Evolutionary conservation across 768 basidiomycete genomes (phyloP).

Genomic region (Collybia sordida): DNA sequence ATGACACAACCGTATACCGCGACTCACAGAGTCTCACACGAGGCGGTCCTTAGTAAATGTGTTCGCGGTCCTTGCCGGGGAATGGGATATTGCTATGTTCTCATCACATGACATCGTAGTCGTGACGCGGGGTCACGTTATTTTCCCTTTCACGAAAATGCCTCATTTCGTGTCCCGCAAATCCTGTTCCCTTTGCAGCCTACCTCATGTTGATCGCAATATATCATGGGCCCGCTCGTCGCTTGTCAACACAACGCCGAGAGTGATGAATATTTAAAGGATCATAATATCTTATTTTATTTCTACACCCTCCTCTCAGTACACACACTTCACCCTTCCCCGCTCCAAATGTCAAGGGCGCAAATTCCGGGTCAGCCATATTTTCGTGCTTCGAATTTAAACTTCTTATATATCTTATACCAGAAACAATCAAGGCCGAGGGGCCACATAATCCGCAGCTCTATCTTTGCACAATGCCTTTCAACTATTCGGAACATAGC

Average conservation of each 20-base stretch:
- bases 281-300: slow-evolving; percentile 7
- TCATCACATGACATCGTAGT: slow-evolving; percentile 20
- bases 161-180: slow-evolving; percentile 18
- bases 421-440: slow-evolving; percentile 10
- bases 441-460: not conserved
- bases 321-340: not conserved
- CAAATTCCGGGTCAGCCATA: slow-evolving; percentile 4
- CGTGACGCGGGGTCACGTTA: slow-evolving; percentile 5
- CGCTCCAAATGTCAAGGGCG: too few species aligned
- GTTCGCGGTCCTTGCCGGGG: slow-evolving; percentile 24
- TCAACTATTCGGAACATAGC: not conserved
- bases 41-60: slow-evolving; percentile 17
- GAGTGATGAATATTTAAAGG: slow-evolving; percentile 18
- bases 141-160: slow-evolving; percentile 19
- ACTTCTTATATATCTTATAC: not conserved
- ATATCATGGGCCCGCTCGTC: slow-evolving; percentile 7
- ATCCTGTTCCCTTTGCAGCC: slow-evolving; percentile 15
- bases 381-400: not conserved
- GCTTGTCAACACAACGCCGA: slow-evolving; percentile 14
- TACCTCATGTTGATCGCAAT: slow-evolving; percentile 25
- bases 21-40: too few species aligned
- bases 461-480: slow-evolving; percentile 4
- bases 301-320: not conserved
- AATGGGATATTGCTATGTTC: slow-evolving; percentile 20
- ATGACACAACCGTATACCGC: too few species aligned